These are phyloP conservation scores for Hyaloscypha variabilis DNA, from an alignment of 495 filamentous ascomycete species.

Conservation along the genomic window DNA sequence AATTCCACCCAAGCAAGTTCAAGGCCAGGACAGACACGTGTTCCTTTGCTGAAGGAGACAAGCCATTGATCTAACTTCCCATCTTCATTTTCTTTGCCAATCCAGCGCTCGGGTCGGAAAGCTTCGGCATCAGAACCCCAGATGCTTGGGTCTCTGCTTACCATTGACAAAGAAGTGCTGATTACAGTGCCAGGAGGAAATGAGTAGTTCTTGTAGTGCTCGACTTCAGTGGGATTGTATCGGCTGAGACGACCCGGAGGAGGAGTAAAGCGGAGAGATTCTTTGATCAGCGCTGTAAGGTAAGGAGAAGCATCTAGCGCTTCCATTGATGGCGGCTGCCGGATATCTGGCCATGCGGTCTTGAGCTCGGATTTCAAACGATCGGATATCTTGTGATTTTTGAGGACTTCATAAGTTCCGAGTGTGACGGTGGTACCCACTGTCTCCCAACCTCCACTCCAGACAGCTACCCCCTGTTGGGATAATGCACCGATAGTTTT, in stretches of 20 bases:
- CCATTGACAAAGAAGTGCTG: too few species aligned
- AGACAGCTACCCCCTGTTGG: not conserved
- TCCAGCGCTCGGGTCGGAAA: not conserved
- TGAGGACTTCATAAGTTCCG: slow-evolving; percentile 39
- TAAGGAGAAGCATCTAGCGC: slow-evolving; percentile 35
- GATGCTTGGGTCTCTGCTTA: too few species aligned
- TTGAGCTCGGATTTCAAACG: slow-evolving; percentile 36
- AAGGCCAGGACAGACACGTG: too few species aligned
- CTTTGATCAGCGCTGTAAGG: slow-evolving; percentile 37
- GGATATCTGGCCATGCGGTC: slow-evolving; percentile 35
- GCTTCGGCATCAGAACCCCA: too few species aligned
- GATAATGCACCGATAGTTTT: slow-evolving; percentile 34
- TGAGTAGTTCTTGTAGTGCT: not conserved
- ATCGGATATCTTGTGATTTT: slow-evolving; percentile 32
- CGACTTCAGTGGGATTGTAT: slow-evolving; percentile 19
- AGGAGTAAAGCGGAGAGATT: slow-evolving; percentile 29
- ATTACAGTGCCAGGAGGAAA: too few species aligned
- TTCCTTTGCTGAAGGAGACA: too few species aligned
- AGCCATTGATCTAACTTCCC: too few species aligned
- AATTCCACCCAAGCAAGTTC: too few species aligned
- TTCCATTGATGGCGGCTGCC: slow-evolving; percentile 8
- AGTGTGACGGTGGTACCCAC: slow-evolving; percentile 40
- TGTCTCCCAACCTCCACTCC: slow-evolving; percentile 32
- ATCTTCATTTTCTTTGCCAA: slow-evolving; percentile 2
- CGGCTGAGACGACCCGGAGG: slow-evolving; percentile 4